These are phyloP conservation scores for Stachybotrys elegans DNA, from an alignment of 2,329 filamentous ascomycete genomes.

Conservation along the genomic window DNA sequence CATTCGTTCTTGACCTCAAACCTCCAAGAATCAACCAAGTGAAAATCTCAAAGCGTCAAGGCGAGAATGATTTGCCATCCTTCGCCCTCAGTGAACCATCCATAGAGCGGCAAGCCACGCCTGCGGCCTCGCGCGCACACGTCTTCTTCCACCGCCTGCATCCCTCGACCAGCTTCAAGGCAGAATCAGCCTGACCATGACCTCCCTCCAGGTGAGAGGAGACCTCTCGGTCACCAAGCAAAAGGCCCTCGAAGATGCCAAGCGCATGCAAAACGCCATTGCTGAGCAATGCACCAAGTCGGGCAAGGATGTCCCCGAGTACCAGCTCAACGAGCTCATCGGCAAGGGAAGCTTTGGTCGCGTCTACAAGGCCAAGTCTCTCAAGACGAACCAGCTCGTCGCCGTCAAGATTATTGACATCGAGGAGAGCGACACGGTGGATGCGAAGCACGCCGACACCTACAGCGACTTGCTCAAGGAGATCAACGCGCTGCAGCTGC, in stretches of 20 bases:
- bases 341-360: conserved; percentile 71
- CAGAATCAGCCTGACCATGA: conserved; percentile 22
- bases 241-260: conserved; percentile 63
- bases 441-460: conserved; percentile 60
- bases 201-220: conserved; percentile 36
- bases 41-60: too few species aligned
- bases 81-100: too few species aligned
- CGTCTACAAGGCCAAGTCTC: conserved; percentile 60
- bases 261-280: conserved; percentile 62
- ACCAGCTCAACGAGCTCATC: conserved; percentile 66
- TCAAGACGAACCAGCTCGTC: conserved; percentile 49
- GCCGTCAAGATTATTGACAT: conserved; percentile 83
- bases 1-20: too few species aligned
- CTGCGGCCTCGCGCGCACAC: not conserved
- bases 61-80: too few species aligned
- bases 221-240: conserved; percentile 45
- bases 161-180: not conserved
- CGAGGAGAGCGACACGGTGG: conserved; percentile 66
- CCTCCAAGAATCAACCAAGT: too few species aligned
- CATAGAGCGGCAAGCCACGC: too few species aligned
- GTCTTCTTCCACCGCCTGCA: not conserved
- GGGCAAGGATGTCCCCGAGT: conserved; percentile 57
- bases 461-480: conserved; percentile 67
- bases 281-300: conserved; percentile 55
- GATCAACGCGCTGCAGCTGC: conserved; percentile 63